Conservation (phyloP, 2,329 filamentous ascomycete genomes). For the Decorospora gaudefroyi region DNA sequence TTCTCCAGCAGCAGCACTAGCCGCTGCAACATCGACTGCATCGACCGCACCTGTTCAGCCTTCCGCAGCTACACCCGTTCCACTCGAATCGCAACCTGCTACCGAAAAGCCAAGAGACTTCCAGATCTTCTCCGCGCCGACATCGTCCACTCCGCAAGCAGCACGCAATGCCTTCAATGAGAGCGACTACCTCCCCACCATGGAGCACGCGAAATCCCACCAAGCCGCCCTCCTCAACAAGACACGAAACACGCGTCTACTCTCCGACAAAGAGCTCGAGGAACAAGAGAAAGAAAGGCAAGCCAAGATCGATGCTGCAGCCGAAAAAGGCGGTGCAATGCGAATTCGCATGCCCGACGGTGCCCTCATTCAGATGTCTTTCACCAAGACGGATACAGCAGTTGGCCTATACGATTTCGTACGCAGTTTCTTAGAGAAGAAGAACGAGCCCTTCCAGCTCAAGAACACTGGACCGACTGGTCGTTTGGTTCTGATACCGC, state of each 20-base stretch:
- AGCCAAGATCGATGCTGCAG: conserved; percentile 67
- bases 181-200: conserved; percentile 74
- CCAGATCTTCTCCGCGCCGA: conserved; percentile 77
- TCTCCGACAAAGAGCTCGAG: conserved; percentile 80
- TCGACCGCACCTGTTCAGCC: conserved; percentile 21
- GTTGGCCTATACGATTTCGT: conserved; percentile 75
- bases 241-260: conserved; percentile 74
- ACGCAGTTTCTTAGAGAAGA: conserved; percentile 68
- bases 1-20: conserved; percentile 25
- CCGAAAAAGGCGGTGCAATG: conserved; percentile 65
- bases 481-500: conserved; percentile 51
- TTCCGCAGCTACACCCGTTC: conserved; percentile 8
- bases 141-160: conserved; percentile 73
- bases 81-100: background rate
- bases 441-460: conserved; percentile 71
- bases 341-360: conserved; percentile 89
- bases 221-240: conserved; percentile 67
- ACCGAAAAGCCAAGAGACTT: conserved; percentile 54
- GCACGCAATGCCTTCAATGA: conserved; percentile 70
- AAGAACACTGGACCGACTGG: conserved; percentile 63
- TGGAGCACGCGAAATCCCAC: conserved; percentile 74
- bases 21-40: conserved; percentile 29
- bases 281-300: conserved; percentile 68
- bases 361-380: conserved; percentile 72
- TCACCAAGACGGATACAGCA: conserved; percentile 70